Conservation (phyloP, 1,284 basidiomycete species). For the Irpex sp. region DNA sequence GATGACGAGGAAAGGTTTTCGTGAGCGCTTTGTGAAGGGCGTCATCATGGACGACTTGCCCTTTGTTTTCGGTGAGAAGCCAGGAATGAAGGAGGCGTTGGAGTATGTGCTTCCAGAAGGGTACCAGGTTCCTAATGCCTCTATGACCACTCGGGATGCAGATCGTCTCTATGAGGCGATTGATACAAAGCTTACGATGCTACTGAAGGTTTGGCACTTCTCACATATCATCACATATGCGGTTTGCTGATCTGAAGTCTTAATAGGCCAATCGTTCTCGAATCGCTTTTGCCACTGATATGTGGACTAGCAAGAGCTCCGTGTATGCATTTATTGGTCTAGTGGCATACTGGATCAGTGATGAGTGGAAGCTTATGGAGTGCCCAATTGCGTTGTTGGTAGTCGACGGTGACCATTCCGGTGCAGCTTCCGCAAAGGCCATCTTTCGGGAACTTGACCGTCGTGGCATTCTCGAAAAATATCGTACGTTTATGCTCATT, state of each 20-base stretch:
- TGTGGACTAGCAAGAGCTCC: background rate
- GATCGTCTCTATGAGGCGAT: background rate
- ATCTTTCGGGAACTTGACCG: background rate
- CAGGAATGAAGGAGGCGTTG: slow-evolving; percentile 10
- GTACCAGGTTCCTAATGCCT: background rate
- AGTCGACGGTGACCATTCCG: background rate
- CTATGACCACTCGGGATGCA: background rate
- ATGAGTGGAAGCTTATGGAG: background rate
- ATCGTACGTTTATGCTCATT: background rate
- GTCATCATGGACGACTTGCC: slow-evolving; percentile 17
- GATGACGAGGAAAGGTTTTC: slow-evolving; percentile 7
- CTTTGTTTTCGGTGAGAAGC: slow-evolving; percentile 11
- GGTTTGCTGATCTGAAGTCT: too few species aligned
- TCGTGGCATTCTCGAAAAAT: background rate
- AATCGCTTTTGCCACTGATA: background rate
- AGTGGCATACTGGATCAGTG: background rate
- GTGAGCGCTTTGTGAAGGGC: slow-evolving; percentile 14
- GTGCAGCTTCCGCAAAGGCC: background rate
- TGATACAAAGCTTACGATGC: background rate
- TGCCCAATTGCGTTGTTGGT: background rate
- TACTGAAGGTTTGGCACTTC: background rate
- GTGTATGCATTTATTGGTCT: background rate
- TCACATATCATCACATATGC: too few species aligned
- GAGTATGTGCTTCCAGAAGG: slow-evolving; percentile 12
- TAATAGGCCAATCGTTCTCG: background rate